phyloP scores from a whole-genome alignment of 106 monocot species.

The Platanthera zijinensis region DNA sequence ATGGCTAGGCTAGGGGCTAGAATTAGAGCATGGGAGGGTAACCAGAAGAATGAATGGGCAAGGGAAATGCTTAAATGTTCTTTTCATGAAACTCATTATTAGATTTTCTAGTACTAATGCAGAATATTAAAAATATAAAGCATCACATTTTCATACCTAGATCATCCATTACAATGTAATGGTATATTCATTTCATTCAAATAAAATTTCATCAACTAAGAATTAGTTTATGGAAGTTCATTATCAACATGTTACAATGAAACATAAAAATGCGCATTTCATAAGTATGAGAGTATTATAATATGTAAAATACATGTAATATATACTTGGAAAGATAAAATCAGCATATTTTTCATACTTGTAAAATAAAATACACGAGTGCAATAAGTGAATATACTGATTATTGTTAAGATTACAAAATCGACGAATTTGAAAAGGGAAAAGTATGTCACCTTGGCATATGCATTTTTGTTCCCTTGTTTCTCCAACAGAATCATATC shows the following conservation, averaged over 20 bases:
- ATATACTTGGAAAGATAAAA: not conserved
- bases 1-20: not conserved
- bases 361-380: no score
- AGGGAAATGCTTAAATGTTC: not conserved
- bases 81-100: not conserved
- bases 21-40: not conserved
- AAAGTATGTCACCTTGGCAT: constrained; percentile 47
- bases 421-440: not conserved
- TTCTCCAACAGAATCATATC: constrained; percentile 76
- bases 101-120: not conserved
- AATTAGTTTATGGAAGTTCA: no score
- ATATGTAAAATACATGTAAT: not conserved
- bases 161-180: not conserved
- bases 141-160: no score
- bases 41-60: not conserved
- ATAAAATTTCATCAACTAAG: no score
- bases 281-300: no score
- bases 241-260: no score
- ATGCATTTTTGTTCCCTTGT: constrained; percentile 57
- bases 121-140: not conserved
- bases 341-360: not conserved
- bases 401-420: not conserved
- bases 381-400: no score
- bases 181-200: not conserved
- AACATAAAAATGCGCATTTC: no score